Evolutionary conservation across 768 basidiomycete species (phyloP), one percentile per base, ranked within the genome.

Genomic region (Tephrocybe sp.): DNA sequence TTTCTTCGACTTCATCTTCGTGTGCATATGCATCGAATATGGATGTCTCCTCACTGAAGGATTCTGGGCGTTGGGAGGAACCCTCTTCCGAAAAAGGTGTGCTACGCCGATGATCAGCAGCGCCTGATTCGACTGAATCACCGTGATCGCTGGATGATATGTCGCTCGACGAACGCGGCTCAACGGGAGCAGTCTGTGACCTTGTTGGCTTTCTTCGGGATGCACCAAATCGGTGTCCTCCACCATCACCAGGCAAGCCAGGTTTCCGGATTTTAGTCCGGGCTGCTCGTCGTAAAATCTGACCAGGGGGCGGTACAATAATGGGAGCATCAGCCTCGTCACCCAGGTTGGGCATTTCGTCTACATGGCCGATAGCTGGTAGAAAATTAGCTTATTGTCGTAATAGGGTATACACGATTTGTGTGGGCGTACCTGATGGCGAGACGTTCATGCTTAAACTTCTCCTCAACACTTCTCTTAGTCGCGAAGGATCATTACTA

Each of bases 261-360:
- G 84, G 75, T 70, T 98, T 99, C 29, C 95, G 86, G 58, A 98
- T 97, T 73, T 93, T 94, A 1, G 97, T 99, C 12, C 95, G 83
- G 3, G 93, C 93, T 9, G 93, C 82, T 30, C 97, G 87, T 18
- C 93, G 88, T 11, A 99, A 77, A 57, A 94, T 92, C 65, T 85
- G 88, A 6, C 90, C 90, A 1, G 91, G 92, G 21, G 84, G 87
- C 38, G 91, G 88, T 16, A 89, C 82, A 53, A 97, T 90, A 60
- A 97, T 89, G 19, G 94, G 94, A n/a, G 80, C 79, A 66, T 97
- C 92, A 4, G 83, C 84, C 57, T 92, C 91, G 53, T 93, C 92
- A 8, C 74, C 80, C 62, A 82, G 73, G 52, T 83, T 82, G 6
- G 80, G 71, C 55, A 85, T 76, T 55, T 82, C 75, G 59, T 88